A percentile compares a stretch with the other conserved stretches of the same genome.
Conservation (phyloP, 768 basidiomycete genomes). For the Boletellus ananiceps region DNA sequence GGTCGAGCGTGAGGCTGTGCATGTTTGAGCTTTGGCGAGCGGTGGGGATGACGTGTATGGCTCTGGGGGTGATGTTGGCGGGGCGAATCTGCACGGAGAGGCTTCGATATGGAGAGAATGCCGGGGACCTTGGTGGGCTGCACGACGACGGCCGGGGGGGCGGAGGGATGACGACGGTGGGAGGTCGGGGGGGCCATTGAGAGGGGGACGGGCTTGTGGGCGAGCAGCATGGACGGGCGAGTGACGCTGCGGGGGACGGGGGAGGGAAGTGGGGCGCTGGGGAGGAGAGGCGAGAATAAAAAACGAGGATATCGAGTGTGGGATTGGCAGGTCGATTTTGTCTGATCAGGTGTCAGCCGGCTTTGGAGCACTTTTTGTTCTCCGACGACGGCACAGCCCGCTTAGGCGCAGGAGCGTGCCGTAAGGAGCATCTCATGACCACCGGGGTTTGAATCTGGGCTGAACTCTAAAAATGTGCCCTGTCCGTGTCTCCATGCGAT, state of each 20-base stretch:
- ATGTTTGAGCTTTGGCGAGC: slow-evolving; percentile 36
- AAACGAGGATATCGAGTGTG: slow-evolving; percentile 28
- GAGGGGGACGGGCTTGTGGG: slow-evolving; percentile 34
- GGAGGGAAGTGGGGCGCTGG: neutral
- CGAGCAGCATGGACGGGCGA: slow-evolving; percentile 37
- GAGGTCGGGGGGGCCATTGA: slow-evolving; percentile 30
- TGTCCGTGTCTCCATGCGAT: too few relatives aligned
- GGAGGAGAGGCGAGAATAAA: slow-evolving; percentile 8
- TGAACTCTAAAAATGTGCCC: slow-evolving; percentile 17
- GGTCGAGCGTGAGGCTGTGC: slow-evolving; percentile 15
- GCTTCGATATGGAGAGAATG: slow-evolving; percentile 66
- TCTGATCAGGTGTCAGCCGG: slow-evolving; percentile 29
- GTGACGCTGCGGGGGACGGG: neutral
- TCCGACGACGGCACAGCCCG: slow-evolving; percentile 32
- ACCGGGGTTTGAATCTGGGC: slow-evolving; percentile 26
- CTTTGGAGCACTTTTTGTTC: slow-evolving; percentile 31
- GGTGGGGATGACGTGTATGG: slow-evolving; percentile 32
- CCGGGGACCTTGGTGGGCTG: slow-evolving; percentile 73
- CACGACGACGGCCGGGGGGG: slow-evolving; percentile 60
- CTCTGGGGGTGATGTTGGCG: slow-evolving; percentile 35
- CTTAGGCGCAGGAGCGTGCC: slow-evolving; percentile 24
- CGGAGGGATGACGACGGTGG: slow-evolving; percentile 67
- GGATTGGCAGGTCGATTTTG: slow-evolving; percentile 24
- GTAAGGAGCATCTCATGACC: slow-evolving; percentile 10
- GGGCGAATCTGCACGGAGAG: slow-evolving; percentile 31